phyloP scores from a whole-genome alignment of 306 rosid species.

The Lotus japonicus region DNA sequence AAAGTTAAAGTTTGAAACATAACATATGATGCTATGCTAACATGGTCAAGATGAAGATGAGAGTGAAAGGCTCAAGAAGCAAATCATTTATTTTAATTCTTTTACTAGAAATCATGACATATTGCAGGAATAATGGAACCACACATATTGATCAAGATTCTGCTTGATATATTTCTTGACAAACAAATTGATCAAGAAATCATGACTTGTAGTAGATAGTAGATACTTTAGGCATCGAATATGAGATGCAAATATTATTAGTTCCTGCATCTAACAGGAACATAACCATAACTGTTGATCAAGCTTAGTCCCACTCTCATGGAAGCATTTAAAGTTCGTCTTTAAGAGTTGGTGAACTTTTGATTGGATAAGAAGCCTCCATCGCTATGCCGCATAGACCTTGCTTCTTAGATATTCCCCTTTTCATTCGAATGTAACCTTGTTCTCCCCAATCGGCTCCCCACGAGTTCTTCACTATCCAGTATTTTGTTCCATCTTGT shows the following conservation, averaged over 20 bases:
- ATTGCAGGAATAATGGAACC: neutral
- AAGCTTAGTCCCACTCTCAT: too few relatives aligned
- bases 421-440: constrained; percentile 72
- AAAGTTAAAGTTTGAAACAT: too few relatives aligned
- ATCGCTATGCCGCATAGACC: constrained; percentile 80
- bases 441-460: constrained; percentile 84
- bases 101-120: neutral
- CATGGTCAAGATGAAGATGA: too few relatives aligned
- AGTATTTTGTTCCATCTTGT: constrained; percentile 65
- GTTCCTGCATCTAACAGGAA: neutral
- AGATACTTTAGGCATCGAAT: too few relatives aligned
- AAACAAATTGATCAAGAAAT: neutral
- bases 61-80: neutral
- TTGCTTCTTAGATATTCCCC: constrained; percentile 29
- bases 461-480: constrained; percentile 89
- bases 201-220: too few relatives aligned
- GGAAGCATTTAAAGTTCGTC: constrained; percentile 48
- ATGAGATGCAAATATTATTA: constrained; percentile 10
- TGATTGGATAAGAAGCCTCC: constrained; percentile 82
- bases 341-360: constrained; percentile 22
- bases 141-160: too few relatives aligned
- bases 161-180: neutral
- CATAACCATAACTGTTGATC: neutral
- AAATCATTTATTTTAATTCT: neutral
- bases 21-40: too few relatives aligned